These are phyloP conservation scores for Aspergillus nanangensis DNA, from an alignment of 495 filamentous ascomycete species.

Conservation along the genomic window DNA sequence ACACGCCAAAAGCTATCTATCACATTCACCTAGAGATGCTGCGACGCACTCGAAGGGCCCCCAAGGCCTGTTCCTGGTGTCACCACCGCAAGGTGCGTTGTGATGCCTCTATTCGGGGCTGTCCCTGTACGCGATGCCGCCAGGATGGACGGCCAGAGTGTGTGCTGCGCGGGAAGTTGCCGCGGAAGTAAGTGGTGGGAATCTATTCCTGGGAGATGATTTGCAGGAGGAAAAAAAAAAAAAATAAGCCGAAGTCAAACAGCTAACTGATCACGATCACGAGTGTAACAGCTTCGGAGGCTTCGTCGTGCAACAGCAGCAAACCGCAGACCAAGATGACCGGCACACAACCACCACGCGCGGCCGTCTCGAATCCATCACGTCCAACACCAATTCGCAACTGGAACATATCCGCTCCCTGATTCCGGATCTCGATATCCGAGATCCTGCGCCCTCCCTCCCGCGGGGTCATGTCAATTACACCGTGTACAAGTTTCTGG, in stretches of 20 bases:
- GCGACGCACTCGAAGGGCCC: slow-evolving; percentile 30
- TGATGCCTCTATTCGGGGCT: slow-evolving; percentile 43
- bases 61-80: slow-evolving; percentile 45
- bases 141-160: slow-evolving; percentile 39
- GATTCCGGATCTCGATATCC: slow-evolving; percentile 1
- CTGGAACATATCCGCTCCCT: slow-evolving; percentile 8
- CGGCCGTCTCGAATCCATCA: not conserved
- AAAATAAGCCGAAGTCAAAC: too few species aligned
- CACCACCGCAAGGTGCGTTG: slow-evolving; percentile 49
- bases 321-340: not conserved
- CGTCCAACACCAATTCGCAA: slow-evolving; percentile 7
- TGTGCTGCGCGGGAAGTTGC: slow-evolving; percentile 21
- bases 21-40: slow-evolving; percentile 11
- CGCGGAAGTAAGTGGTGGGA: slow-evolving; percentile 27
- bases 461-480: slow-evolving; percentile 11
- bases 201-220: slow-evolving; percentile 6
- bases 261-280: too few species aligned
- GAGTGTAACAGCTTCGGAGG: slow-evolving; percentile 4
- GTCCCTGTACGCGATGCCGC: slow-evolving; percentile 47
- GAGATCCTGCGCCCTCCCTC: not conserved
- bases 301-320: slow-evolving; percentile 6
- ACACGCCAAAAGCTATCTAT: not conserved
- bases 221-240: too few species aligned
- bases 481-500: slow-evolving; percentile 35
- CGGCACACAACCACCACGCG: not conserved